These are phyloP conservation scores for Saccharomycopsis crataegensis DNA, from an alignment of 1,139 yeast genomes.

Conservation along the genomic window DNA sequence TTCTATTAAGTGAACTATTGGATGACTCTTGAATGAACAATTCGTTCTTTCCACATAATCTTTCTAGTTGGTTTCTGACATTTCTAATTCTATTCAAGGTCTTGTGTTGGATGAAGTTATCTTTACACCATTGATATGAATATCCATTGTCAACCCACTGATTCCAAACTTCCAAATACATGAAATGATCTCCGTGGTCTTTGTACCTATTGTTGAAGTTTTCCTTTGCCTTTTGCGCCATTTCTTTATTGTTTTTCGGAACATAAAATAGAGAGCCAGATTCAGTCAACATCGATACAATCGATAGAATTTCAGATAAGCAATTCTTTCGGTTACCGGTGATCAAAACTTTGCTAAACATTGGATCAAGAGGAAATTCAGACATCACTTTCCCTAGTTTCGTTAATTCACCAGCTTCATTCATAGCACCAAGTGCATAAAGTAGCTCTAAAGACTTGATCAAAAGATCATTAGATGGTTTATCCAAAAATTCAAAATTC, in stretches of 20 bases:
- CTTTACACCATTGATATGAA: slow-evolving; percentile 82
- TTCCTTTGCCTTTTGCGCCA: slow-evolving; percentile 57
- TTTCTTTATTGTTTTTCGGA: slow-evolving; percentile 62
- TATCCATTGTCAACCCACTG: slow-evolving; percentile 69
- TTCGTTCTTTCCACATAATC: slow-evolving; percentile 57
- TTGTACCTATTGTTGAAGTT: slow-evolving; percentile 37
- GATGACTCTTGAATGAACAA: slow-evolving; percentile 27
- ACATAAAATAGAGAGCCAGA: slow-evolving; percentile 62
- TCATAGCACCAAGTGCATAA: slow-evolving; percentile 83
- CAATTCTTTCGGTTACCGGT: slow-evolving; percentile 40
- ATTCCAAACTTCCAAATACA: slow-evolving; percentile 65
- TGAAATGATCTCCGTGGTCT: slow-evolving; percentile 60
- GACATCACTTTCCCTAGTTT: slow-evolving; percentile 79
- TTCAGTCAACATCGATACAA: slow-evolving; percentile 81
- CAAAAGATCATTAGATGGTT: slow-evolving; percentile 67
- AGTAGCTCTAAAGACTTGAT: slow-evolving; percentile 72
- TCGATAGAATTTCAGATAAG: slow-evolving; percentile 55
- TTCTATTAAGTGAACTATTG: slow-evolving; percentile 14
- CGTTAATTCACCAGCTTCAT: slow-evolving; percentile 73
- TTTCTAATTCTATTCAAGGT: slow-evolving; percentile 64
- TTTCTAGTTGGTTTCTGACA: slow-evolving; percentile 62
- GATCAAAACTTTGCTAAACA: slow-evolving; percentile 69
- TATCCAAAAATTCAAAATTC: slow-evolving; percentile 83
- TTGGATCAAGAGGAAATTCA: slow-evolving; percentile 88
- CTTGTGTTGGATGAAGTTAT: slow-evolving; percentile 70